Conservation (phyloP, 2,329 filamentous ascomycete species). For the Fulvia fulva region DNA sequence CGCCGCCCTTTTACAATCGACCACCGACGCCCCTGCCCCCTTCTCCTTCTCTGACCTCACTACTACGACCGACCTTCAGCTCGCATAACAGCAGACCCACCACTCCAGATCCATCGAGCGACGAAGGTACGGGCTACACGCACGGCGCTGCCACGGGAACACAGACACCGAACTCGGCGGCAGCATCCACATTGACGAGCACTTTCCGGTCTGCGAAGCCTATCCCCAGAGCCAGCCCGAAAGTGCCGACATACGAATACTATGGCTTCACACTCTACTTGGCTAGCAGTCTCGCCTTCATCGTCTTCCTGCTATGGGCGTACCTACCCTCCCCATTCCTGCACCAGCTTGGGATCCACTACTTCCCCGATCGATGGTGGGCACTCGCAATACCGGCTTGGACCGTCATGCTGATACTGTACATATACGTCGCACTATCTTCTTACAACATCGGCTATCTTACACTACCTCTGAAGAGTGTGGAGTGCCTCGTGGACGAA, state of each 20-base stretch:
- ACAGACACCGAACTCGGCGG: conserved; percentile 51
- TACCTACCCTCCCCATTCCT: conserved; percentile 90
- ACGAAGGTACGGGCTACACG: conserved; percentile 51
- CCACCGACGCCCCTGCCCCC: conserved; percentile 93
- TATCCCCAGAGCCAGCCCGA: conserved; percentile 79
- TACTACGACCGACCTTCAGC: conserved; percentile 69
- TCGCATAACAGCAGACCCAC: conserved; percentile 76
- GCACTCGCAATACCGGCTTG: conserved; percentile 86
- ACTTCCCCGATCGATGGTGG: conserved; percentile 98
- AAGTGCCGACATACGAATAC: conserved; percentile 99
- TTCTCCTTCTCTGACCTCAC: conserved; percentile 85
- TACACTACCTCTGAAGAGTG: conserved; percentile 71
- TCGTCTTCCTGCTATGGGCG: conserved; percentile 72
- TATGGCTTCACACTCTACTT: conserved; percentile 98
- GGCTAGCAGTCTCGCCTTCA: conserved; percentile 76
- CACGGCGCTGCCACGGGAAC: conserved; percentile 34
- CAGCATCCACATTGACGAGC: conserved; percentile 53
- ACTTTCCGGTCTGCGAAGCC: conserved; percentile 55
- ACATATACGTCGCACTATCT: conserved; percentile 90
- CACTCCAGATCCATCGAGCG: conserved; percentile 86
- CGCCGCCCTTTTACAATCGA: conserved; percentile 91
- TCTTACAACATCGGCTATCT: conserved; percentile 86
- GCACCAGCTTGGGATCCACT: conserved; percentile 88
- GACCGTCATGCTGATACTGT: conserved; percentile 80
- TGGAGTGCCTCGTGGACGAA: conserved; percentile 90